Evolutionary conservation across 805 yeast species (phyloP).

Genomic region (Metschnikowia koreensis): DNA sequence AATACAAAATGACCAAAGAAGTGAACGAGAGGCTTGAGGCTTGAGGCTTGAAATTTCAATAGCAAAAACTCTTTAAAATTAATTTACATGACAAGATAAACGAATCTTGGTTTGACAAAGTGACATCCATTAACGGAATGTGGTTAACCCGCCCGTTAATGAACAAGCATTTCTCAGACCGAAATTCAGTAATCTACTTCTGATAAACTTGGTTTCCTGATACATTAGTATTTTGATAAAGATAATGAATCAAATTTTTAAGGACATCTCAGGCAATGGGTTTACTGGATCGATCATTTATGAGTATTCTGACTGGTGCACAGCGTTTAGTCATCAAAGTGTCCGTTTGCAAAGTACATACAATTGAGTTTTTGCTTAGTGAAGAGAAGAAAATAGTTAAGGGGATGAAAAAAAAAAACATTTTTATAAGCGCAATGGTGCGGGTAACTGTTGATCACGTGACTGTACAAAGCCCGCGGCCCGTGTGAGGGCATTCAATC

Average conservation of each 20-base stretch:
- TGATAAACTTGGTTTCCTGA: background rate
- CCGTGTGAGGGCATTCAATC: background rate
- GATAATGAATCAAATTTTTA: background rate
- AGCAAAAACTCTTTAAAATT: too few species aligned
- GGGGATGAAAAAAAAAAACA: background rate
- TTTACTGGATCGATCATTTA: constrained; percentile 44
- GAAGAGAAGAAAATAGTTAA: background rate
- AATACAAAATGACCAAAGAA: too few species aligned
- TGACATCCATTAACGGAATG: too few species aligned
- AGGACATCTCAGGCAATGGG: constrained; percentile 45
- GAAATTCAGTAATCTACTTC: background rate
- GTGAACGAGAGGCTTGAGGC: too few species aligned
- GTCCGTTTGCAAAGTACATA: constrained; percentile 17
- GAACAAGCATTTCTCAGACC: background rate
- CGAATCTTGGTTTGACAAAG: too few species aligned
- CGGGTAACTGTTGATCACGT: constrained; percentile 10
- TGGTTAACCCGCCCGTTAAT: too few species aligned
- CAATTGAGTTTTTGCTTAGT: constrained; percentile 5
- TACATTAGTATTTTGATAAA: constrained; percentile 9
- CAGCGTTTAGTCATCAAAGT: constrained; percentile 48
- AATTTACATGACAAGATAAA: too few species aligned
- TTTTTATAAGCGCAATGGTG: constrained; percentile 2
- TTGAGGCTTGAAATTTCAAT: too few species aligned
- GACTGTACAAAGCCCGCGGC: background rate
- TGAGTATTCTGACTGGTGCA: constrained; percentile 54